Evolutionary conservation across 495 filamentous ascomycete species (phyloP), one percentile per base, ranked within the genome.

Genomic region (Lineolata rhizophorae): DNA sequence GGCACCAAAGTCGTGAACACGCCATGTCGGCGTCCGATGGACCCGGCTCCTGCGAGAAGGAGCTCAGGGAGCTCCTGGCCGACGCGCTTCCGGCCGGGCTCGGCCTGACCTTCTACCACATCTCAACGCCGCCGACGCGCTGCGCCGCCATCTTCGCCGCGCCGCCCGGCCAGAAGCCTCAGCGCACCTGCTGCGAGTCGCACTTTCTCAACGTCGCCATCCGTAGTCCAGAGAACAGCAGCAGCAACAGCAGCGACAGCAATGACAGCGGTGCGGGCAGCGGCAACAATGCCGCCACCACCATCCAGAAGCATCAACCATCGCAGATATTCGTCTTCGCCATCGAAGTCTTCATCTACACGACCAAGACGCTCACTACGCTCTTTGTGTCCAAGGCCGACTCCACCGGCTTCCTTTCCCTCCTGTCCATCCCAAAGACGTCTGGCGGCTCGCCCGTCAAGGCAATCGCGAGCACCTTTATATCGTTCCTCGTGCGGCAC

Each of bases 361-460:
- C 76, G 14, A 90, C 78, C 20, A 67, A 67, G 38, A 65, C 69
- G 52, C 64, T 77, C 20, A 90, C 76, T 3, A 91, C 73, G 21
- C 64, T 95, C 20, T 99, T 95, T 53, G 72, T 99, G 22, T 83
- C 81, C 35, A 99, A 99, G 54, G 87, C 87, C 30, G 87, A 99
- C 52, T 93, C 85, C 11, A 93, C 84, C 1, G 87, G 87, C 29
- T 85, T 78, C 42, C 53, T 93, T 17, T 60, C 76, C 45, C 56
- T 73, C 0, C 61, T 82, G 22, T 52, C 64, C 18, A 47, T 73
- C 1, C 57, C 64, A 2, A 55, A 61, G 28, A n/a, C n/a, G n/a
- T 64, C 64, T 12, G 65, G 65, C 3, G 64, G 72, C 1, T 93
- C 82, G 1, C 68, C 79, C 0, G 58, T 93, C 18, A 67, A 70